A percentile compares a stretch with the other conserved stretches of the same genome.
Evolutionary conservation across 768 basidiomycete genomes (phyloP).

Genomic region (Tylopilus rubrobrunneus): DNA sequence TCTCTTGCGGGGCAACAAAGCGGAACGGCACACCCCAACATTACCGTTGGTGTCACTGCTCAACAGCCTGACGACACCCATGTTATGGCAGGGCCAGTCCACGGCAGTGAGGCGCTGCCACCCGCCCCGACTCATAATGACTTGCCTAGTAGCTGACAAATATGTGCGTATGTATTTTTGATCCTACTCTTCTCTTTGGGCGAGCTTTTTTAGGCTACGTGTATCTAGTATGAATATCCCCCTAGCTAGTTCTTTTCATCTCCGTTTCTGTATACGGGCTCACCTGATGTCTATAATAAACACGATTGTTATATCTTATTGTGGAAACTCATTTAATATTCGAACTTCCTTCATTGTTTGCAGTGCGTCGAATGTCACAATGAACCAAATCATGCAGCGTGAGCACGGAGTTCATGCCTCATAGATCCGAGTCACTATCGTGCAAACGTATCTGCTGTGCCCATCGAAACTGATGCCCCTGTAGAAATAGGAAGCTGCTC

Average conservation of each 20-base stretch:
- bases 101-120: not conserved
- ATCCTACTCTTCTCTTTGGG: not conserved
- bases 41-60: too few species aligned
- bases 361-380: not conserved
- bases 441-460: not conserved
- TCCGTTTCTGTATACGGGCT: not conserved
- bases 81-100: not conserved
- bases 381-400: not conserved
- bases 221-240: not conserved
- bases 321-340: too few species aligned
- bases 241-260: not conserved
- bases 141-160: conserved; percentile 7
- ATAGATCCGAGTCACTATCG: not conserved
- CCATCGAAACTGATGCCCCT: not conserved
- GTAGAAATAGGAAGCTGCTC: not conserved
- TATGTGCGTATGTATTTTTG: not conserved
- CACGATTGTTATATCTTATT: not conserved
- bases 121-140: not conserved
- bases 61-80: conserved; percentile 1
- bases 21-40: not conserved
- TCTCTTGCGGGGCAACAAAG: not conserved
- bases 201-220: not conserved
- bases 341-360: too few species aligned
- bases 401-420: not conserved
- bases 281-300: not conserved